phyloP scores from a whole-genome alignment of 2,329 filamentous ascomycete species.

The Penicillium sp. region DNA sequence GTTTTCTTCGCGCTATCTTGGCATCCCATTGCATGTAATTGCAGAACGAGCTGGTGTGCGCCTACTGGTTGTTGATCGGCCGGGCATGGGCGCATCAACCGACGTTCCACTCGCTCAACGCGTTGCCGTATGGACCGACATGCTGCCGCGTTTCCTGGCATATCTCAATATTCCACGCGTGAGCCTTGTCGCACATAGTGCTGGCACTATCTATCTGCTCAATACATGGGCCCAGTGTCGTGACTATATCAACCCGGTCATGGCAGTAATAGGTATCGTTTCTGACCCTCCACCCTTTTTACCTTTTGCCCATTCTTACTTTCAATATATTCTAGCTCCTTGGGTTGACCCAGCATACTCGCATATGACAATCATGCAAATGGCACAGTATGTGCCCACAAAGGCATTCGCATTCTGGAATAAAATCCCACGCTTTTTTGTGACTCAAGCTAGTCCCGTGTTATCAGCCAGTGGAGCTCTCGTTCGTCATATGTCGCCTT shows the following conservation, averaged over 20 bases:
- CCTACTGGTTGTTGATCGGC: slow-evolving; percentile 23
- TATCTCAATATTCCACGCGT: slow-evolving; percentile 31
- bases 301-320: too few species aligned
- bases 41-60: slow-evolving; percentile 23
- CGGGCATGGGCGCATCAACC: slow-evolving; percentile 39
- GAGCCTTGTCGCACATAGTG: slow-evolving; percentile 38
- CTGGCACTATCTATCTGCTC: slow-evolving; percentile 42
- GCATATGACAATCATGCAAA: slow-evolving; percentile 25
- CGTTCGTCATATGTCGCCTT: slow-evolving; percentile 8
- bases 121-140: slow-evolving; percentile 40
- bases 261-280: slow-evolving; percentile 15
- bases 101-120: slow-evolving; percentile 34
- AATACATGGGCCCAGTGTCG: slow-evolving; percentile 32
- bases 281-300: not conserved
- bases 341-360: slow-evolving; percentile 43
- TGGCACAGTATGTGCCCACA: slow-evolving; percentile 23
- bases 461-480: slow-evolving; percentile 20
- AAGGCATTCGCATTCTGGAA: slow-evolving; percentile 26
- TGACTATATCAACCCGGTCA: slow-evolving; percentile 2
- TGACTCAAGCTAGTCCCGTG: slow-evolving; percentile 19
- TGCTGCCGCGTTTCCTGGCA: slow-evolving; percentile 37
- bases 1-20: slow-evolving; percentile 25
- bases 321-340: slow-evolving; percentile 27
- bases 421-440: slow-evolving; percentile 26
- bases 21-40: slow-evolving; percentile 19